phyloP scores from a whole-genome alignment of 345 rosid species.

The Syzygium jambos region DNA sequence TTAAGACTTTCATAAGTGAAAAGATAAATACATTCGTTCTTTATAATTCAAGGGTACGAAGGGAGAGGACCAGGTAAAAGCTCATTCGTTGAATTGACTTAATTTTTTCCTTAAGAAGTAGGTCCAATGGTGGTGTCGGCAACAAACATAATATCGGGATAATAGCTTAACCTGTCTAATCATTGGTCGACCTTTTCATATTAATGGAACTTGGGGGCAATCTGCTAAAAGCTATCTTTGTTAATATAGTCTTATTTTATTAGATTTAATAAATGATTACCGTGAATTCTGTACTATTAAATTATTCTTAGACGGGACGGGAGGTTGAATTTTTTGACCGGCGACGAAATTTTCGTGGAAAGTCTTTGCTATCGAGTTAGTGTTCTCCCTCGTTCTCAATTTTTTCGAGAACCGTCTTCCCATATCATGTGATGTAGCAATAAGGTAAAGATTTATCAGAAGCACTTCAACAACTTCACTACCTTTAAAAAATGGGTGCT shows the following conservation, averaged over 20 bases:
- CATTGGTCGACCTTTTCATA: not conserved
- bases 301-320: not conserved
- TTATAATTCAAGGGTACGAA: not conserved
- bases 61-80: not conserved
- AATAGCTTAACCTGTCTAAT: not conserved
- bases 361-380: not conserved
- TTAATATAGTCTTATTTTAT: not conserved
- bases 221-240: not conserved
- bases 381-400: not conserved
- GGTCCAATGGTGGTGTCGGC: not conserved
- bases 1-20: not conserved
- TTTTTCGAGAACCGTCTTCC: not conserved
- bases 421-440: not conserved
- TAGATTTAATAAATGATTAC: not conserved
- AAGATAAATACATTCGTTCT: not conserved
- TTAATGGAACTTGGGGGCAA: not conserved
- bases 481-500: not conserved
- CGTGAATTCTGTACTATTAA: not conserved
- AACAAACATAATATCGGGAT: not conserved
- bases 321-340: not conserved
- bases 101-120: not conserved
- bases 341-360: not conserved
- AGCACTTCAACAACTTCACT: not conserved
- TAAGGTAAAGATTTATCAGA: not conserved
- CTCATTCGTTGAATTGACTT: not conserved